Conservation (phyloP, 129 eudicot genomes). For the Chrysanthemum makinoi region DNA sequence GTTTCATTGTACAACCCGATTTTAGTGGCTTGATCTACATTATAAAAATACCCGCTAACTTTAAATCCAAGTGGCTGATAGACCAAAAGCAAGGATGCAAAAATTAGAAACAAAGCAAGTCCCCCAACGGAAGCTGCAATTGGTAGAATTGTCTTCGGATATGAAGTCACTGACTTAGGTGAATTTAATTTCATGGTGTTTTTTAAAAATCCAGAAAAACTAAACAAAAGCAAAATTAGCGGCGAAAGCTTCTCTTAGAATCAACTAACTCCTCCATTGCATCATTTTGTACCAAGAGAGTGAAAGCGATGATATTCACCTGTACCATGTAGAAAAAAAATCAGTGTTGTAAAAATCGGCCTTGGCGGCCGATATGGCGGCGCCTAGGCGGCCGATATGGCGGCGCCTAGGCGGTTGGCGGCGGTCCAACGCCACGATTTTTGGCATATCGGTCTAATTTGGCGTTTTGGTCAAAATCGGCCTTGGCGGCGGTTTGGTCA, state of each 20-base stretch:
- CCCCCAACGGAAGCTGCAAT: constrained; percentile 69
- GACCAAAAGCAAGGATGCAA: constrained; percentile 62
- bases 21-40: constrained; percentile 35
- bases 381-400: no score
- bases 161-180: constrained; percentile 33
- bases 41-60: constrained; percentile 61
- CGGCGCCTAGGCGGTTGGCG: no score
- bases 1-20: constrained; percentile 29
- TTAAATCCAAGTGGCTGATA: constrained; percentile 69
- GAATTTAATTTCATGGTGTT: constrained; percentile 40
- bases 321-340: constrained; percentile 22
- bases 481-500: no score
- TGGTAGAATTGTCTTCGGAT: constrained; percentile 59
- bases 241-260: constrained; percentile 10
- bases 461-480: no score
- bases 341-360: no score
- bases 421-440: no score
- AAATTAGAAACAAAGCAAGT: constrained; percentile 60
- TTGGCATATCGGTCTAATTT: no score
- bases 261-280: constrained; percentile 21
- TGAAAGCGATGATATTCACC: constrained; percentile 19
- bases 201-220: constrained; percentile 8
- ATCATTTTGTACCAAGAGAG: constrained; percentile 21
- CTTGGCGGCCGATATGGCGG: no score
- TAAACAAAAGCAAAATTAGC: constrained; percentile 10